Evolutionary conservation across 208 protist species (phyloP), one percentile per base, ranked within the genome.

Genomic region (Crithidia thermophila): DNA sequence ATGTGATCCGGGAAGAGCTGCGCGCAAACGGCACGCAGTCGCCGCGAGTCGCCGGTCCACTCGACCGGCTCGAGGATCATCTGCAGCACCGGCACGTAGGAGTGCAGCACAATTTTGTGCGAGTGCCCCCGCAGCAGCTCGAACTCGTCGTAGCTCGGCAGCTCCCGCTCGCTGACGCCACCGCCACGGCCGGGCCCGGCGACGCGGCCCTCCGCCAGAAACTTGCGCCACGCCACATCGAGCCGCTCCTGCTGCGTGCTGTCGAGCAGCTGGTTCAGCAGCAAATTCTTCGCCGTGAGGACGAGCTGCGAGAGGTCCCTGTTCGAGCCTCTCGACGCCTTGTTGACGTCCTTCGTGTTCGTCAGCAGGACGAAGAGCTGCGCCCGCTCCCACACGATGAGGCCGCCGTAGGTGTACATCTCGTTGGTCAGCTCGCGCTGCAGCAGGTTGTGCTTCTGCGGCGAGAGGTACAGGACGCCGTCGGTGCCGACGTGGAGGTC

Each of bases 331-430:
- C 64, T 47, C 8, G 20, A 37, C 5, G 40, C 47, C 23, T 63
- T 50, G 42, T 61, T 45, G 18, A 75, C 46, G 39, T 73, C 68
- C 21, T 42, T 21, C 3, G 71, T 61, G 56, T 66, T 67, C 2
- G 78, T 81, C 46, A 93, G 53, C 6, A 92, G 64, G 16, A 92
- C 86, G 34, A 91, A 86, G 37, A 95, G 75, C 28, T 85, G 82
- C 11, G 72, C 79, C 27, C 74, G 75, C 53, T 82, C 72, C 86
- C 84, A 91, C 21, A 81, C 53, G 62, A 95, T 84, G 37, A 93
- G 53, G 3, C 89, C 89, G 30, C 76, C 66, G 60, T 89, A 91
- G 40, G 66, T 63, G 74, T 95, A 95, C 61, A 66, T 58, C 59
- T 72, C 40, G 20, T 47, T 45, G 21, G 61, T 52, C 68, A 56